Conservation (phyloP, 768 basidiomycete genomes). For the Strobilomyces dryophilus region DNA sequence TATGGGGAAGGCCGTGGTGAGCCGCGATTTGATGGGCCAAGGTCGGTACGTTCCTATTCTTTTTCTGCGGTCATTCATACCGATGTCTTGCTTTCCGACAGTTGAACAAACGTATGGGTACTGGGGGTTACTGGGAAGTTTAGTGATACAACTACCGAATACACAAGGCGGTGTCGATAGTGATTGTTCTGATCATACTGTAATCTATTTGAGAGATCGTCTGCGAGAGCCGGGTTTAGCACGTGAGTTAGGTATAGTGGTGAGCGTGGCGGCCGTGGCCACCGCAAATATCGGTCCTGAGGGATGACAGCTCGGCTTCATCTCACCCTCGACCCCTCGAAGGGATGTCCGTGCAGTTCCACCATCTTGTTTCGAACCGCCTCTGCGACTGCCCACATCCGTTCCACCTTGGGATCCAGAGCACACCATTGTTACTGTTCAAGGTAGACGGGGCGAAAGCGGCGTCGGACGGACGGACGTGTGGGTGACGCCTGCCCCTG, state of each 20-base stretch:
- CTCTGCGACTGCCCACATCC: conserved; percentile 22
- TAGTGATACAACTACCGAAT: no score
- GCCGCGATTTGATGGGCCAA: neutral
- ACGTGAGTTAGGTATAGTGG: no score
- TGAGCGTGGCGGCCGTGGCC: no score
- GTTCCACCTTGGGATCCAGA: conserved; percentile 35
- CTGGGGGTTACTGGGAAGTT: no score
- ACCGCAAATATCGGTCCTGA: neutral
- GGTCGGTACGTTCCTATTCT: neutral
- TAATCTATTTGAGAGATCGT: no score
- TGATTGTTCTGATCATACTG: no score
- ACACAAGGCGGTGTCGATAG: no score
- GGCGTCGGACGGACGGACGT: conserved; percentile 18
- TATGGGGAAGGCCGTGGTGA: conserved; percentile 27
- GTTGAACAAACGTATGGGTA: no score
- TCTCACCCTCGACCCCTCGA: conserved; percentile 1
- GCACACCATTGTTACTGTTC: conserved; percentile 40
- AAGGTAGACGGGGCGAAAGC: neutral
- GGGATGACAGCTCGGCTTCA: neutral
- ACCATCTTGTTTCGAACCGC: conserved; percentile 14
- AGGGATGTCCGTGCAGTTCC: conserved; percentile 11
- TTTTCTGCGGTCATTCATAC: conserved; percentile 26
- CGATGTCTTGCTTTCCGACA: no score
- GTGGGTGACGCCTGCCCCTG: conserved; percentile 9
- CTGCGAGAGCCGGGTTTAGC: no score